phyloP scores from a whole-genome alignment of 164 flowering plant genomes.

The Nymphaea colorata region DNA sequence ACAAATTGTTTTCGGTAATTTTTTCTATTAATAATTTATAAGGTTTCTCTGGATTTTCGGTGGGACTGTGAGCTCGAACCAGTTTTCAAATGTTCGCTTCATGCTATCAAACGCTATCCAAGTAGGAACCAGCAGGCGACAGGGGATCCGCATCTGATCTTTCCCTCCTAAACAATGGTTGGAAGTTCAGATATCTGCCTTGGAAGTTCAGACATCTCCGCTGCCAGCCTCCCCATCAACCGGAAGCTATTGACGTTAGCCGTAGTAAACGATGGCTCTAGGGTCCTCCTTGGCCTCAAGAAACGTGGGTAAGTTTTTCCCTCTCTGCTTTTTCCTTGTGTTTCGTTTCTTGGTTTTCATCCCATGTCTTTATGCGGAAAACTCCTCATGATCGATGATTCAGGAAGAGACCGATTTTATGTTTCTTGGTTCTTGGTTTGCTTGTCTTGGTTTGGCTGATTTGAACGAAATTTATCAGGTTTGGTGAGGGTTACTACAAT shows the following conservation, averaged over 20 bases:
- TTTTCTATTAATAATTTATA: no score
- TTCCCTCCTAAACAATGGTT: no score
- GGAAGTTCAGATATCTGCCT: no score
- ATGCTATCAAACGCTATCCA: no score
- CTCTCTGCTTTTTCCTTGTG: background rate
- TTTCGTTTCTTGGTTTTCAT: background rate
- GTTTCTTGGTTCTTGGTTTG: background rate
- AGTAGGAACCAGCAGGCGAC: no score
- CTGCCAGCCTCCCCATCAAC: background rate
- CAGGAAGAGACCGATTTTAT: background rate
- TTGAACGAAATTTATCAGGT: background rate
- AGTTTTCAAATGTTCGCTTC: no score
- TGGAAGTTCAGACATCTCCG: background rate
- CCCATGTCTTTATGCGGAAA: background rate
- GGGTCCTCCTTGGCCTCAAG: background rate
- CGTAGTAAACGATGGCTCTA: background rate
- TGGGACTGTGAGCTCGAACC: no score
- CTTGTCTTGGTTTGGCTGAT: background rate
- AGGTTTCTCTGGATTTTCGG: no score
- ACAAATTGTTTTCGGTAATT: no score
- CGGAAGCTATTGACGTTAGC: background rate
- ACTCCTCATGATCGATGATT: background rate
- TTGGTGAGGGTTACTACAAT: constrained; percentile 3
- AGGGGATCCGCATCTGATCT: no score
- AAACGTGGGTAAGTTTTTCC: background rate